These are phyloP conservation scores for Yarrowia alimentaria DNA, from an alignment of 805 yeast genomes.

Conservation along the genomic window DNA sequence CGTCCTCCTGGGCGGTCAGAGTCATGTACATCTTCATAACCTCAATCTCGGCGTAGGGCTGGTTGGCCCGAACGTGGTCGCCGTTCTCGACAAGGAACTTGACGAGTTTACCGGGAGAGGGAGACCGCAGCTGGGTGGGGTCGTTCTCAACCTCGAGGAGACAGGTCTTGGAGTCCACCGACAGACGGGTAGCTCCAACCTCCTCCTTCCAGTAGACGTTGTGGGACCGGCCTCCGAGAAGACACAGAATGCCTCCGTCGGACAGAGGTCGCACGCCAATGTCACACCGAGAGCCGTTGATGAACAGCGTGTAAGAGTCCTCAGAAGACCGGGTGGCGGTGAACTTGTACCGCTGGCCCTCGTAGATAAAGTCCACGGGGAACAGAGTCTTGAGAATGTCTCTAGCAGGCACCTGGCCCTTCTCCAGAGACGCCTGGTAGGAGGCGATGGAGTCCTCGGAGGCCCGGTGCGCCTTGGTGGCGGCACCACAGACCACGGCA, in stretches of 20 bases:
- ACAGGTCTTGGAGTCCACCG: constrained; percentile 95
- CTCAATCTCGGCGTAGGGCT: constrained; percentile 96
- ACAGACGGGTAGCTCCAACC: constrained; percentile 88
- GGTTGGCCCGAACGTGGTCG: constrained; percentile 87
- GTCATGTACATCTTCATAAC: constrained; percentile 99
- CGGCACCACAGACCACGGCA: constrained; percentile 97
- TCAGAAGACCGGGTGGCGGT: constrained; percentile 91
- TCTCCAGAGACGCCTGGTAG: constrained; percentile 75
- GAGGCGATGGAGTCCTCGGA: constrained; percentile 67
- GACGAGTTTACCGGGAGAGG: constrained; percentile 97
- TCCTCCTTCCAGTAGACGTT: constrained; percentile 98
- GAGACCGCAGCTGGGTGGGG: constrained; percentile 97
- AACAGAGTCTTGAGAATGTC: constrained; percentile 78
- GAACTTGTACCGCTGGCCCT: constrained; percentile 87
- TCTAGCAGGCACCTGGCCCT: constrained; percentile 92
- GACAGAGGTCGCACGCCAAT: constrained; percentile 85
- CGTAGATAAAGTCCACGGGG: constrained; percentile 94
- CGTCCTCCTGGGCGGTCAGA: constrained; percentile 86
- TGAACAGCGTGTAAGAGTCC: constrained; percentile 81
- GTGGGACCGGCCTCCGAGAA: constrained; percentile 90
- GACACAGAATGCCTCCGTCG: constrained; percentile 89
- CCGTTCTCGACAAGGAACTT: constrained; percentile 92
- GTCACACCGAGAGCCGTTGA: constrained; percentile 88
- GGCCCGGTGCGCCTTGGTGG: constrained; percentile 85
- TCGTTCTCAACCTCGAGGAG: constrained; percentile 92